phyloP scores from a whole-genome alignment of 1,284 basidiomycete genomes.

The Cystobasidium slooffiae region DNA sequence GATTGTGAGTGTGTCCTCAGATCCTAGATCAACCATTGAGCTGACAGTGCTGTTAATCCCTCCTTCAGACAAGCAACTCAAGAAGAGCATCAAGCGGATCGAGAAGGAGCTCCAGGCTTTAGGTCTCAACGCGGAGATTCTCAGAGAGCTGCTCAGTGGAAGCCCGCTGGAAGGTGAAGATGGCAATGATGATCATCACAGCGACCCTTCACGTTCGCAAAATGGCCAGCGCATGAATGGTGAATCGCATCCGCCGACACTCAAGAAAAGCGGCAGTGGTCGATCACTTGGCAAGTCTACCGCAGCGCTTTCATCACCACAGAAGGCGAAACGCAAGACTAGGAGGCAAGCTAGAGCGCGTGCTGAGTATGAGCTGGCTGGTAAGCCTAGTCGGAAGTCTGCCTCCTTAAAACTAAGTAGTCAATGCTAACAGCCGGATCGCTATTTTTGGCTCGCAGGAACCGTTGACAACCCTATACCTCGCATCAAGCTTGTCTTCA shows the following conservation, averaged over 20 bases:
- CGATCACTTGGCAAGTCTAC: slow-evolving; percentile 24
- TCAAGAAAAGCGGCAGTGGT: slow-evolving; percentile 11
- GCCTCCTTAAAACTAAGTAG: not conserved
- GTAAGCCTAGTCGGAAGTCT: slow-evolving; percentile 34
- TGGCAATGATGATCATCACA: not conserved
- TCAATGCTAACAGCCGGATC: not conserved
- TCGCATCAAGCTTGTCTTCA: slow-evolving; percentile 56
- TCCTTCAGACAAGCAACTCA: slow-evolving; percentile 65
- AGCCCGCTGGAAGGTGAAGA: slow-evolving; percentile 5
- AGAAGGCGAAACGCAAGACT: slow-evolving; percentile 45
- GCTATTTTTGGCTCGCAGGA: slow-evolving; percentile 40
- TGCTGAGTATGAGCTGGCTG: slow-evolving; percentile 58
- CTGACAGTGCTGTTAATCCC: not conserved
- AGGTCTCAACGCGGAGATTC: slow-evolving; percentile 69
- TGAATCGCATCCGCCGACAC: not conserved
- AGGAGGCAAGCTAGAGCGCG: slow-evolving; percentile 48
- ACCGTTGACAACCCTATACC: slow-evolving; percentile 56
- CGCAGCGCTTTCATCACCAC: not conserved
- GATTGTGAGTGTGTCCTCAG: slow-evolving; percentile 27
- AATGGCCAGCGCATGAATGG: too few relatives aligned
- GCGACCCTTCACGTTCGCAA: not conserved
- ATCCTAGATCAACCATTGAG: not conserved
- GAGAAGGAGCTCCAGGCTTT: slow-evolving; percentile 78
- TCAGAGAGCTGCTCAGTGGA: slow-evolving; percentile 61
- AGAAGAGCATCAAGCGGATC: slow-evolving; percentile 87